Evolutionary conservation across 1,284 basidiomycete species (phyloP).

Genomic region (Apiotrichum veenhuisii): DNA sequence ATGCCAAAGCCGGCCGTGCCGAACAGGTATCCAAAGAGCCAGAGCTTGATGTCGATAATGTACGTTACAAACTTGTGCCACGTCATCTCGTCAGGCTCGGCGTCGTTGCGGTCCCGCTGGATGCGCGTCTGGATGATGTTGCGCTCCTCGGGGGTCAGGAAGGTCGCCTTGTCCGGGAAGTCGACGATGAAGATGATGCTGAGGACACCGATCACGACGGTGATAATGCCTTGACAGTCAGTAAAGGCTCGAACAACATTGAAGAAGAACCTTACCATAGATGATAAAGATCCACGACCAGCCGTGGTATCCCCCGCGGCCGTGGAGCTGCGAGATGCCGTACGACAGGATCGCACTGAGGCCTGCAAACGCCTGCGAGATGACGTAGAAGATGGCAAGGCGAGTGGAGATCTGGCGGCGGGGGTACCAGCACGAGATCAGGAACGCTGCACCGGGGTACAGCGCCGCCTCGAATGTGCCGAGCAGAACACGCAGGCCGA

Average conservation of each 20-base stretch:
- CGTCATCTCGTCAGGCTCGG: constrained; percentile 46
- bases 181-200: constrained; percentile 8
- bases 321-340: constrained; percentile 10
- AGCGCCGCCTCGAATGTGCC: constrained; percentile 48
- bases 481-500: constrained; percentile 47
- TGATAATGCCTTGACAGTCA: no score
- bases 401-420: constrained; percentile 49
- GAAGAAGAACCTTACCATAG: no score
- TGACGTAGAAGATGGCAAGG: constrained; percentile 49
- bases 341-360: constrained; percentile 9
- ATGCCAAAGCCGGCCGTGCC: constrained; percentile 20
- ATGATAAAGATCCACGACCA: constrained; percentile 10
- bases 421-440: constrained; percentile 53
- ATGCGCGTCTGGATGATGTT: constrained; percentile 8
- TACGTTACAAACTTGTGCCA: constrained; percentile 38
- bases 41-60: constrained; percentile 46
- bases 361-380: constrained; percentile 15
- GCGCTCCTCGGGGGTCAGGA: constrained; percentile 8
- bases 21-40: constrained; percentile 51
- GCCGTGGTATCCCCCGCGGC: constrained; percentile 1
- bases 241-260: no score
- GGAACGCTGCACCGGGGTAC: constrained; percentile 47
- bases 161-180: constrained; percentile 11
- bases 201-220: neutral
- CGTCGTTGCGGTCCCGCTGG: constrained; percentile 37